Percentiles rank a stretch among this genome's conserved stretches.
These are phyloP conservation scores for Rosellinia necatrix DNA, from an alignment of 2,329 filamentous ascomycete genomes.

Conservation along the genomic window DNA sequence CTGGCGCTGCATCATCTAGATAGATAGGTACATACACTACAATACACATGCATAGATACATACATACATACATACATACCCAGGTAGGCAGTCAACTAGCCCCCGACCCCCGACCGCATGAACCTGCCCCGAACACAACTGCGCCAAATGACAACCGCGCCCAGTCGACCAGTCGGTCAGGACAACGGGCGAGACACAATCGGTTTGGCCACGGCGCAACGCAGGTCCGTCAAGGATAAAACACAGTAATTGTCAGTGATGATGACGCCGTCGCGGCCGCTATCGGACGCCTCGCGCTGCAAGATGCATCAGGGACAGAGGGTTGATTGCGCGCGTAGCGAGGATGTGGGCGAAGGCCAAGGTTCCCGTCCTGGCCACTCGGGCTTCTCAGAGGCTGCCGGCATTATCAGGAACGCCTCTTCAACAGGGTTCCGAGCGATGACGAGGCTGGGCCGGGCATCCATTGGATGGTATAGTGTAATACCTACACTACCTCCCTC, in stretches of 20 bases:
- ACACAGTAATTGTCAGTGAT: neutral
- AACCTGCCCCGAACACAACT: too few relatives aligned
- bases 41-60: too few relatives aligned
- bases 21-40: too few relatives aligned
- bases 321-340: conserved; percentile 4
- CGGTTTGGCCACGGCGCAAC: too few relatives aligned
- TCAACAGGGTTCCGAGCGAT: conserved; percentile 1
- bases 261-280: conserved; percentile 4
- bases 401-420: conserved; percentile 2
- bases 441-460: conserved; percentile 14
- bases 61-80: too few relatives aligned
- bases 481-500: too few relatives aligned
- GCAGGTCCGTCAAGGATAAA: neutral
- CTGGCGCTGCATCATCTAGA: too few relatives aligned
- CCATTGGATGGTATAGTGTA: too few relatives aligned
- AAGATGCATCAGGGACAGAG: conserved; percentile 9
- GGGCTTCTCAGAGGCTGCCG: neutral
- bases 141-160: too few relatives aligned
- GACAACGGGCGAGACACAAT: too few relatives aligned
- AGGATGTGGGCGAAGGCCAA: neutral
- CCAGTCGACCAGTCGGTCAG: too few relatives aligned
- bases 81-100: neutral
- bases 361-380: neutral
- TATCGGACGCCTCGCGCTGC: conserved; percentile 19
- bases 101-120: neutral